Conservation (phyloP, 2,329 filamentous ascomycete species). For the Talaromyces marneffei region DNA sequence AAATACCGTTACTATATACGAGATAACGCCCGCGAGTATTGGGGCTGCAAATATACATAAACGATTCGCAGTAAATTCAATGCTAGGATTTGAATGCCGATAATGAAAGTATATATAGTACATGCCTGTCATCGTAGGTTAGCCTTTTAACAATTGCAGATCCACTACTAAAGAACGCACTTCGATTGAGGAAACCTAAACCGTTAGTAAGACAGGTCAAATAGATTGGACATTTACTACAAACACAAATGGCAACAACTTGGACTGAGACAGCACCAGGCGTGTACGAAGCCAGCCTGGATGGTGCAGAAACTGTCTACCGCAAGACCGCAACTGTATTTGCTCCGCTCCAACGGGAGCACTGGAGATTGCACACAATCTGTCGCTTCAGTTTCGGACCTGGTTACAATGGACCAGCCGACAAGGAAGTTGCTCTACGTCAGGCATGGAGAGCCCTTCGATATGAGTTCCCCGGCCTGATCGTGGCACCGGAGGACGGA, state of each 20-base stretch:
- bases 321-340: conserved; percentile 1
- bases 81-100: too few species aligned
- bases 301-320: conserved; percentile 12
- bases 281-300: conserved; percentile 22
- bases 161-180: neutral
- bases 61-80: neutral
- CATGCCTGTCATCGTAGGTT: neutral
- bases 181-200: neutral
- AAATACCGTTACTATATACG: neutral
- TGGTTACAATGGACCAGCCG: neutral
- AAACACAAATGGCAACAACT: neutral
- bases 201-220: neutral
- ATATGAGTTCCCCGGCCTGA: conserved; percentile 12
- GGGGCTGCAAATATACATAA: neutral
- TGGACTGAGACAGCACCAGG: neutral
- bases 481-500: conserved; percentile 3
- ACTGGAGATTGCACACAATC: conserved; percentile 13
- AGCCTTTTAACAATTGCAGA: too few species aligned
- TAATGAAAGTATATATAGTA: neutral
- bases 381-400: conserved; percentile 11
- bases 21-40: neutral
- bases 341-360: conserved; percentile 2
- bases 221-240: neutral
- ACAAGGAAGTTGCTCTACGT: conserved; percentile 1
- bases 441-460: conserved; percentile 16